Base-by-base conservation (phyloP, 2,329 filamentous ascomycete species). In the Dendrostoma leiphaemia region DNA sequence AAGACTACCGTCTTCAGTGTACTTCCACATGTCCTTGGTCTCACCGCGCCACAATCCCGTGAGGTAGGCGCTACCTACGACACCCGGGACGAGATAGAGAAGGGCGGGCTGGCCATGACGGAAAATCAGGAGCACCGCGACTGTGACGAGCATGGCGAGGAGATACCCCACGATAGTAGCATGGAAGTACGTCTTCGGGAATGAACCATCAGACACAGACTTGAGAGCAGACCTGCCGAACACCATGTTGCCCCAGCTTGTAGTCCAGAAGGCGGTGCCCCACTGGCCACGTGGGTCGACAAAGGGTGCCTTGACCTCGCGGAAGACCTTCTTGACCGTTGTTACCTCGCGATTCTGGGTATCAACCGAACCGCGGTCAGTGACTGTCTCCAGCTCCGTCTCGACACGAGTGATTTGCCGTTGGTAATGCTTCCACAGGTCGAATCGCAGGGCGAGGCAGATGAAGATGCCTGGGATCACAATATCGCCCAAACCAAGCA, bases 401-500 rank as follows among this genome's bases (percentile, higher is more conserved):
- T 69, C 63, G 5, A 71, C 74, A 19, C 76, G 72, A 59, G 76
- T 80, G 67, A 85, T 79, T 65, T 89, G 85, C 35, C 78, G 78
- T 32, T 88, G 77, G 66, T 97, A 97, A 73, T 89, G 85, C 51
- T 91, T 78, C 74, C 90, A 94, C 7, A 96, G 78, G 66, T 99
- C 93, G 63, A 96, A 96, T n/a, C 93, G 85, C 23, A 99, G 77
- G 2, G 92, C 90, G 38, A 97, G 80, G 1, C 84, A 90, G 59
- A 97, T 88, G 72, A 97, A 86, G 65, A 97, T 91, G 8, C 93
- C 94, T 0, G 93, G 93, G 3, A 99, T 78, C 1, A 96, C 89
- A 54, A 99, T 89, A 66, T 99, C 93, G n/a, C 93, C 93, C 0
- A 97, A 79, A 0, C 93, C 93, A 7, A 99, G 84, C 81, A 97